Base-by-base conservation (phyloP, 1,139 yeast species). In the Lodderomyces oxycetoniae region DNA sequence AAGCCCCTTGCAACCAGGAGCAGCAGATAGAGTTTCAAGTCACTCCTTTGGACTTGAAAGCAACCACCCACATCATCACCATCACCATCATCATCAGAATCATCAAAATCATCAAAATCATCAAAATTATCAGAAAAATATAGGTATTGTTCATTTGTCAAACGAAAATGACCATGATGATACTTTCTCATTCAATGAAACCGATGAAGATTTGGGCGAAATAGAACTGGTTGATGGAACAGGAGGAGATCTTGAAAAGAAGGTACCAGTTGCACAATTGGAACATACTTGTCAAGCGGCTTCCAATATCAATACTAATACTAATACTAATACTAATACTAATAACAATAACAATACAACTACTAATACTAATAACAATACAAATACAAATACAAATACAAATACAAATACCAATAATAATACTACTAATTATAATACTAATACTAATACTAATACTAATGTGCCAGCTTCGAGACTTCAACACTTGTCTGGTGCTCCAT, bases 121-220 rank as follows among this genome's bases (percentile, higher is more conserved):
- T n/a, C n/a, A n/a, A n/a, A n/a, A n/a, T n/a, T n/a, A n/a, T n/a
- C 32, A 28, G 8, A 26, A 37, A 19, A 34, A 26, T 28, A 25
- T 31, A 5, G 36, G 40, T 26, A 26, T 37, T 22, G 31, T 38
- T 7, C 37, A 37, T 9, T 41, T 43, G 3, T 32, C 38, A 13
- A 40, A 31, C 31, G 46, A 42, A 15, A 40, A 31, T 8, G 41
- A 39, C 26, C 41, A 44, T 31, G 45, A 50, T 38, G 54, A 50
- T 31, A 45, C 49, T n/a, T 57, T 47, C 38, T 57, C 61, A 12
- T 59, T 55, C 33, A 61, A 59, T 31, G 66, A 59, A 13, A 55
- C 55, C 21, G 61, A 55, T 3, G 66, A 55, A 14, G 46, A 45
- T 19, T 48, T 50, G 20, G 47, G 55, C 23, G 10, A 20, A 63